Evolutionary conservation across 257 asterid species (phyloP).

Genomic region (Gentiana macrophylla): DNA sequence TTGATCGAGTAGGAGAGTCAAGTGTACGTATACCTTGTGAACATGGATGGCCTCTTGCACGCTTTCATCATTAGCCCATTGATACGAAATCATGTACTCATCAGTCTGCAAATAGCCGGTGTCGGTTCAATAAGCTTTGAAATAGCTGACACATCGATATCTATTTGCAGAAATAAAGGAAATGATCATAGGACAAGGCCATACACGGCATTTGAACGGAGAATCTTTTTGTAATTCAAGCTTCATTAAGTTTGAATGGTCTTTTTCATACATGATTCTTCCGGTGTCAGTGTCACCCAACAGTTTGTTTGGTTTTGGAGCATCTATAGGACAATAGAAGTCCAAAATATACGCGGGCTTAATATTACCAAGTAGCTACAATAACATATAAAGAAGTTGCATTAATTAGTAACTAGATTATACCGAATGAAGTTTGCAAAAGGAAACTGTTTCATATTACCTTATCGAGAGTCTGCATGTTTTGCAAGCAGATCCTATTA

Average conservation of each 20-base stretch:
- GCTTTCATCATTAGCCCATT: slow-evolving; percentile 20
- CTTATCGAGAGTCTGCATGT: slow-evolving; percentile 13
- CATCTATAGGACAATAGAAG: slow-evolving; percentile 7
- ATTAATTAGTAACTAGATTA: not conserved
- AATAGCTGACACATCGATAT: slow-evolving; percentile 1
- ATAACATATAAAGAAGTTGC: not conserved
- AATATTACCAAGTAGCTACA: slow-evolving; percentile 11
- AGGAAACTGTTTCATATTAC: not conserved
- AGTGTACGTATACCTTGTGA: slow-evolving; percentile 15
- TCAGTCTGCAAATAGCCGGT: not conserved
- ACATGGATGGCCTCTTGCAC: slow-evolving; percentile 27
- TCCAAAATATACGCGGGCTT: slow-evolving; percentile 4
- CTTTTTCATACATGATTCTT: slow-evolving; percentile 1
- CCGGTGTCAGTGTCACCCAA: slow-evolving; percentile 14
- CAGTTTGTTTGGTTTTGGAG: slow-evolving; percentile 3
- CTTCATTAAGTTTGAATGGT: not conserved
- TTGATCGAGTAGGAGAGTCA: not conserved
- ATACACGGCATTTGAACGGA: slow-evolving; percentile 10
- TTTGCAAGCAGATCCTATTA: slow-evolving; percentile 9
- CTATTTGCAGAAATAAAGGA: not conserved
- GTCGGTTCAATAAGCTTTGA: slow-evolving; percentile 1
- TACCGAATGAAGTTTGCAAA: not conserved
- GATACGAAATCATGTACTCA: not conserved
- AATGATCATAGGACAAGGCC: not conserved
- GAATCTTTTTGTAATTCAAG: not conserved